Conservation (phyloP, 164 flowering plant genomes). For the Euptelea pleiosperma region DNA sequence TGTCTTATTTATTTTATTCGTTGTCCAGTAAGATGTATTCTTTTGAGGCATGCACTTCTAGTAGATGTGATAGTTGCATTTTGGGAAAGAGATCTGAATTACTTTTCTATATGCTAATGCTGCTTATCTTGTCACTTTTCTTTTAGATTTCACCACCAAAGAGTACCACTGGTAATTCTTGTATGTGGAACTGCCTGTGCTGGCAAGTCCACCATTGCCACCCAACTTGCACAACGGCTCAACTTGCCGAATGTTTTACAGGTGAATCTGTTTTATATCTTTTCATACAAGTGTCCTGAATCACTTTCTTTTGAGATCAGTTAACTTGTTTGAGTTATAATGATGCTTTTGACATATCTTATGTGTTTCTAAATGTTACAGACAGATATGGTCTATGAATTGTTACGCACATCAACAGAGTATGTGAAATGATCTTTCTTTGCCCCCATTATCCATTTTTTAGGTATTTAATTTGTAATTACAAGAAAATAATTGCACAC, state of each 20-base stretch:
- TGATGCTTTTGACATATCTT: slow-evolving; percentile 13
- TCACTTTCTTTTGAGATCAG: neutral
- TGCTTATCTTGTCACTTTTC: neutral
- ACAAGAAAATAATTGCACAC: too few species aligned
- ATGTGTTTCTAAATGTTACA: slow-evolving; percentile 31
- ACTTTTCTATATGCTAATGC: neutral
- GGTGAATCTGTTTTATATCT: slow-evolving; percentile 33
- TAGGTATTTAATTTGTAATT: too few species aligned
- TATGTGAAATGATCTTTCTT: slow-evolving; percentile 33
- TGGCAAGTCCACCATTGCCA: slow-evolving; percentile 97
- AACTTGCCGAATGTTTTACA: slow-evolving; percentile 98
- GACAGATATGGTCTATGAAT: slow-evolving; percentile 99
- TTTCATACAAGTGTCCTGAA: neutral
- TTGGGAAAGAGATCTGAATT: neutral
- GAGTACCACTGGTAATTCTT: slow-evolving; percentile 94
- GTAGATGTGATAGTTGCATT: neutral
- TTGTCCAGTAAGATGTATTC: too few species aligned
- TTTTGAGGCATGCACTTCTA: too few species aligned
- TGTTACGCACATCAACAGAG: slow-evolving; percentile 96
- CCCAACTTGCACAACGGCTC: slow-evolving; percentile 95
- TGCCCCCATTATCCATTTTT: neutral
- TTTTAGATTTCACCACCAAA: slow-evolving; percentile 91
- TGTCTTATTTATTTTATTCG: too few species aligned
- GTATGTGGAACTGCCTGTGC: slow-evolving; percentile 98
- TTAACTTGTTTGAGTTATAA: neutral